Conservation (phyloP, 1,139 yeast species). For the Hemisphaericaspora lyxosophila region DNA sequence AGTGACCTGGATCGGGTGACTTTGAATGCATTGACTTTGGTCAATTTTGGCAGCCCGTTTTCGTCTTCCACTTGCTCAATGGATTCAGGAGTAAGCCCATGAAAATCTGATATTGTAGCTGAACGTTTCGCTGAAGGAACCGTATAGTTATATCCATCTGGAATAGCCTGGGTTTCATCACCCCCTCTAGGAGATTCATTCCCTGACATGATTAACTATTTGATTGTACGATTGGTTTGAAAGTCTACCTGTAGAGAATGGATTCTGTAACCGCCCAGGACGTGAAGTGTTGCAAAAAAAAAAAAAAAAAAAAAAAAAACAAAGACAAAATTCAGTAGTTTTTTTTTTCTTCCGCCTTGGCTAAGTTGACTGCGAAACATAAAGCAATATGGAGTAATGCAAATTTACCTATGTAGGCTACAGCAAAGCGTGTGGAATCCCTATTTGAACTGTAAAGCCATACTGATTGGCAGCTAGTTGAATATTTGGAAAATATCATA, state of each 20-base stretch:
- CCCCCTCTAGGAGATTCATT: background rate
- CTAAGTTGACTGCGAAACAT: background rate
- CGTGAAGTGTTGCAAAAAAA: conserved; percentile 1
- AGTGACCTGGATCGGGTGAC: conserved; percentile 13
- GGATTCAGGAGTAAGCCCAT: conserved; percentile 1
- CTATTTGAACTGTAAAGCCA: too few relatives aligned
- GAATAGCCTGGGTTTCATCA: background rate
- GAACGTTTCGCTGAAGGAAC: conserved; percentile 8
- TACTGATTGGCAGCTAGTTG: too few relatives aligned
- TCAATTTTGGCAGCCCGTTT: conserved; percentile 3
- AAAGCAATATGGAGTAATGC: too few relatives aligned
- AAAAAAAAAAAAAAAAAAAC: background rate
- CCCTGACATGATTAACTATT: too few relatives aligned
- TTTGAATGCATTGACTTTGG: conserved; percentile 11
- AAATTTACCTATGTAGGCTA: too few relatives aligned
- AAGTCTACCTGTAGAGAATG: background rate
- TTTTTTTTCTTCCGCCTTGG: background rate
- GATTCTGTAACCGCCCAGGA: background rate
- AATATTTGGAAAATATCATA: too few relatives aligned
- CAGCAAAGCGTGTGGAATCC: too few relatives aligned
- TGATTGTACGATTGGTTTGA: too few relatives aligned
- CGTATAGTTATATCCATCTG: background rate
- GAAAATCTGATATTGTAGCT: conserved; percentile 13
- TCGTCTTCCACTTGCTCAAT: conserved; percentile 1
- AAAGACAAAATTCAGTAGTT: too few relatives aligned